phyloP scores from a whole-genome alignment of 208 protist species.

The Porcisia deanei region DNA sequence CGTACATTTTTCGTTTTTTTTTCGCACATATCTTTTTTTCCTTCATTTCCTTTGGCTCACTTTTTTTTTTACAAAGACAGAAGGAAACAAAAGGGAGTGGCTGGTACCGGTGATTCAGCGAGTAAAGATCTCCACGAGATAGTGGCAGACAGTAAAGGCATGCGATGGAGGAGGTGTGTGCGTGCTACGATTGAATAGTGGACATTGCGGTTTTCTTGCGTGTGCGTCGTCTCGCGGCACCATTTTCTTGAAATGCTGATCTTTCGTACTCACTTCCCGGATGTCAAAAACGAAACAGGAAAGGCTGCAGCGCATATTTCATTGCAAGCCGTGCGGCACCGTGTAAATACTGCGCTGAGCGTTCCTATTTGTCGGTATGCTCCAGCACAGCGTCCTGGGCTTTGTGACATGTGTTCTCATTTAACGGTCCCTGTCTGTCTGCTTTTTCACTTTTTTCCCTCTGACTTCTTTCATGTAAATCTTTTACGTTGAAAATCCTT shows the following conservation, averaged over 20 bases:
- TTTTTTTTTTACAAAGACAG: too few relatives aligned
- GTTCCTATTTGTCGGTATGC: neutral
- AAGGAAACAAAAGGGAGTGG: too few relatives aligned
- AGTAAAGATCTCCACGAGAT: neutral
- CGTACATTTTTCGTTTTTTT: slow-evolving; percentile 4
- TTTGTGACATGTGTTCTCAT: neutral
- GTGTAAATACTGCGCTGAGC: neutral
- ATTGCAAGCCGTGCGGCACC: neutral
- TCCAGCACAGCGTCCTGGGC: neutral
- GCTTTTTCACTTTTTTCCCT: too few relatives aligned
- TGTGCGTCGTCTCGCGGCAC: neutral
- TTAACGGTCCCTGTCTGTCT: neutral
- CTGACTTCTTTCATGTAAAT: neutral
- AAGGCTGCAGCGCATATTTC: neutral
- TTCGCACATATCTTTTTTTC: too few relatives aligned
- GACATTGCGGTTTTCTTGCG: neutral
- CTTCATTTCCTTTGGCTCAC: too few relatives aligned
- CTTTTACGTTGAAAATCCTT: neutral
- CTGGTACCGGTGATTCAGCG: too few relatives aligned
- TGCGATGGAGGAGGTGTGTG: too few relatives aligned
- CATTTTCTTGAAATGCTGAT: neutral
- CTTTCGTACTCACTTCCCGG: neutral
- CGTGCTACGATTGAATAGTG: neutral
- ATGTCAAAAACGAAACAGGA: neutral
- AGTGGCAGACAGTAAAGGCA: too few relatives aligned